phyloP scores from a whole-genome alignment of 352 stramenopile genomes.

The Globisporangium megalacanthum region DNA sequence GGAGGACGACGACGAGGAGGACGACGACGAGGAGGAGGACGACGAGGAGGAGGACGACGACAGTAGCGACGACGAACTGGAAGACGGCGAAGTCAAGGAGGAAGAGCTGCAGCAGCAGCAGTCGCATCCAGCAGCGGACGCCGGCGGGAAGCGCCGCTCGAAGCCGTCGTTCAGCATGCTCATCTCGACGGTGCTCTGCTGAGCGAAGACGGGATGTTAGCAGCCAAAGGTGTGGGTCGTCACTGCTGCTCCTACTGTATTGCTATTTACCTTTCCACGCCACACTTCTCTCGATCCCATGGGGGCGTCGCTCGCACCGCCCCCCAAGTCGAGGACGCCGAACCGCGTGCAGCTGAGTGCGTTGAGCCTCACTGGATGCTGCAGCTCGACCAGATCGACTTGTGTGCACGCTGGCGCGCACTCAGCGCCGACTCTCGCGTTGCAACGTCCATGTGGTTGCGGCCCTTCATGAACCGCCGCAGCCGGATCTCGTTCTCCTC shows the following conservation, averaged over 20 bases:
- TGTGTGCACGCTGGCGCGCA: constrained; percentile 22
- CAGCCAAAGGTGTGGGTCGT: constrained; percentile 7
- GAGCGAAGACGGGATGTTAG: not conserved
- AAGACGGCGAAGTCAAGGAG: constrained; percentile 12
- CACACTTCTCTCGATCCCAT: constrained; percentile 6
- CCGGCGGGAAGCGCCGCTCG: not conserved
- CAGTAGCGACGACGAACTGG: constrained; percentile 5
- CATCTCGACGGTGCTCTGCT: constrained; percentile 44
- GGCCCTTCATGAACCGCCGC: constrained; percentile 70
- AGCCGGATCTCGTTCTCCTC: constrained; percentile 79
- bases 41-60: not conserved
- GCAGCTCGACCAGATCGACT: constrained; percentile 37
- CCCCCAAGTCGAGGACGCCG: not conserved
- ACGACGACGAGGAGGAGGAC: constrained; percentile 6
- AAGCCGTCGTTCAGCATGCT: constrained; percentile 35
- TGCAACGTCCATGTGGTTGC: constrained; percentile 68
- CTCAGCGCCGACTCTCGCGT: constrained; percentile 30
- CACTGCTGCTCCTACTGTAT: not conserved
- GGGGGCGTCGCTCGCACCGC: too few relatives aligned
- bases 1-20: constrained; percentile 20
- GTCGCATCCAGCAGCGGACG: not conserved
- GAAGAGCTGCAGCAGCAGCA: not conserved
- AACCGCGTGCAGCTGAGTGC: constrained; percentile 1
- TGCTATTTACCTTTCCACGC: constrained; percentile 12
- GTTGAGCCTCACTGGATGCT: constrained; percentile 36